phyloP scores from a whole-genome alignment of 306 rosid genomes.

The Echinosophora koreensis region DNA sequence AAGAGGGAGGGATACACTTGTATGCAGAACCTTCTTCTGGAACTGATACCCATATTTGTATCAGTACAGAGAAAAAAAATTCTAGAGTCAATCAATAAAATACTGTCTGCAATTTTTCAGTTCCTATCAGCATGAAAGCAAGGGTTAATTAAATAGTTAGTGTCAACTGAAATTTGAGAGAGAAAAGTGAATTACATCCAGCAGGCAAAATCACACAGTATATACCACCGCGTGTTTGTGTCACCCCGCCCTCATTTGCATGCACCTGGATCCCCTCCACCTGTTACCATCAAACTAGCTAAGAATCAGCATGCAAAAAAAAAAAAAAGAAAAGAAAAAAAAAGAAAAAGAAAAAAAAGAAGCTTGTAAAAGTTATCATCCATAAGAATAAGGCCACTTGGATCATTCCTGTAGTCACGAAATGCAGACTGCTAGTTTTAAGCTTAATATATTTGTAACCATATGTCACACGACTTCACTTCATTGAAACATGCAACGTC shows the following conservation, averaged over 20 bases:
- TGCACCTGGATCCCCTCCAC: conserved; percentile 95
- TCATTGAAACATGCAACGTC: conserved; percentile 27
- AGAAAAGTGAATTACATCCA: conserved; percentile 76
- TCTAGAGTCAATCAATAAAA: too few species aligned
- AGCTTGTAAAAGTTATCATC: not conserved
- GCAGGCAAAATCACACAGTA: conserved; percentile 97
- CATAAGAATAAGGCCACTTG: conserved; percentile 19
- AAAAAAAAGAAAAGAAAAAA: conserved; percentile 29
- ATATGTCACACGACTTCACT: not conserved
- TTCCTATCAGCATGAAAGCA: too few species aligned
- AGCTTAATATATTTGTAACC: conserved; percentile 14
- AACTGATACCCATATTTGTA: too few species aligned
- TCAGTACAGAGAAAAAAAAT: too few species aligned
- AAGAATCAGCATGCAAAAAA: conserved; percentile 35
- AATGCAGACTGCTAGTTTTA: conserved; percentile 23
- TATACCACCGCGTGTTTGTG: conserved; percentile 91
- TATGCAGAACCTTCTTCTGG: too few species aligned
- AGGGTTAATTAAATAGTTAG: not conserved
- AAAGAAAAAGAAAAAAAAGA: conserved; percentile 30
- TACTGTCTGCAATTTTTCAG: too few species aligned
- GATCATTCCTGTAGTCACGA: conserved; percentile 10
- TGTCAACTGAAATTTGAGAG: conserved; percentile 30
- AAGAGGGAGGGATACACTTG: too few species aligned
- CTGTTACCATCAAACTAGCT: conserved; percentile 56
- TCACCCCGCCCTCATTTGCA: conserved; percentile 88